Evolutionary conservation across 495 filamentous ascomycete genomes (phyloP).

Genomic region (Aspergillus steynii): DNA sequence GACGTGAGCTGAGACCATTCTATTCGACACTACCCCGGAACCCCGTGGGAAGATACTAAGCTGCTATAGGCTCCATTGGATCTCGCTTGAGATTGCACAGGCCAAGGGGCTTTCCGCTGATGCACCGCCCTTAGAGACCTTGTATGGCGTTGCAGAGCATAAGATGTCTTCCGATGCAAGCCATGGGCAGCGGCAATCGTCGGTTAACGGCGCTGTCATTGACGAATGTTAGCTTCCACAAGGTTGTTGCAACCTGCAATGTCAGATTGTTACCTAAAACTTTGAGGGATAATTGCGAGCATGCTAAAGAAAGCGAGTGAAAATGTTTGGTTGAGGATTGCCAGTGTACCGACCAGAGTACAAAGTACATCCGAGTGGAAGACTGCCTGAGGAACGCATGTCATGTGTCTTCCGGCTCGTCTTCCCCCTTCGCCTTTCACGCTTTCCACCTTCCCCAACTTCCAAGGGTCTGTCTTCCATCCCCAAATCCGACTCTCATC

Average conservation of each 20-base stretch:
- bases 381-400: constrained; percentile 3
- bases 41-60: not conserved
- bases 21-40: not conserved
- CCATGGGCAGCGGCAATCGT: not conserved
- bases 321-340: not conserved
- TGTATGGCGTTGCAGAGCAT: not conserved
- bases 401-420: not conserved
- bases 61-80: not conserved
- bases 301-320: not conserved
- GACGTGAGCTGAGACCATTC: not conserved
- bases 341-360: not conserved
- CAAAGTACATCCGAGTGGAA: not conserved
- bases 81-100: not conserved
- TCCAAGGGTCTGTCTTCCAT: not conserved
- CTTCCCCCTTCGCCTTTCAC: not conserved
- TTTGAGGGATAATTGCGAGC: not conserved
- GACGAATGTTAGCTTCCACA: not conserved
- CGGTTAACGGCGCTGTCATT: not conserved
- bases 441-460: not conserved
- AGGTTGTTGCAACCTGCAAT: not conserved
- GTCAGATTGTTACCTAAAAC: not conserved
- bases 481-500: not conserved
- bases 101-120: not conserved
- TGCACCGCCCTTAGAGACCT: not conserved
- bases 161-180: not conserved